Evolutionary conservation across 2,329 filamentous ascomycete genomes (phyloP), one percentile per base, ranked within the genome.

Genomic region (Scedosporium minutisporum): DNA sequence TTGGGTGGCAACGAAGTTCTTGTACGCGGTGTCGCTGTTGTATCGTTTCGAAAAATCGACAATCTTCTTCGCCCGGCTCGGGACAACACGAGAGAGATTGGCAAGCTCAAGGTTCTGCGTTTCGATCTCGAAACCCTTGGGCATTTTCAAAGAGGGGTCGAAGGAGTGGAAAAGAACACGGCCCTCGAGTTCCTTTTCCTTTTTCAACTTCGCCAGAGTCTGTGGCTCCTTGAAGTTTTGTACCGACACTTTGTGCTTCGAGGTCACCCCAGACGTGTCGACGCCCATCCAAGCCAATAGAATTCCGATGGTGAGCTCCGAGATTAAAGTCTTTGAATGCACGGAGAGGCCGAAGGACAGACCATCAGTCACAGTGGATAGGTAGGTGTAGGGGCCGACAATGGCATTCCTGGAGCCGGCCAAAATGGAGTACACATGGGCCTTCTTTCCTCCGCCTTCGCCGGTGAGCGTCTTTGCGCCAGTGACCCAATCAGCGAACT

Each of bases 401-500:
- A 69, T 65, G 1, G 62, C 27, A 9, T 61, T 57, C 42, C 44
- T 38, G 10, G 66, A 53, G n/a, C 72, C 66, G 5, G 80, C 68
- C 27, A 81, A 69, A 58, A 72, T 71, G 66, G 80, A 80, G 5
- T 81, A 75, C 55, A 78, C 75, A 0, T 75, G 77, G 62, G 71
- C 72, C 67, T 76, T 78, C 42, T 65, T 65, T 2, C 68, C 68
- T 0, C 58, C 29, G 25, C 46, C 23, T 16, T 68, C 66, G 6
- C 74, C 72, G 6, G 64, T 55, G 6, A 82, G 66, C 0, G 71
- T 71, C 3, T 68, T 70, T 23, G 72, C 70, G 1, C 71, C 75
- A 0, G 71, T 71, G 0, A 75, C 71, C 80, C 79, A 82, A 67
- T 82, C 79, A 2, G 68, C 64, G 59, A 82, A 82, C 3, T 67